Base-by-base conservation (phyloP, 116 monocot genomes). In the Posidonia oceanica region DNA sequence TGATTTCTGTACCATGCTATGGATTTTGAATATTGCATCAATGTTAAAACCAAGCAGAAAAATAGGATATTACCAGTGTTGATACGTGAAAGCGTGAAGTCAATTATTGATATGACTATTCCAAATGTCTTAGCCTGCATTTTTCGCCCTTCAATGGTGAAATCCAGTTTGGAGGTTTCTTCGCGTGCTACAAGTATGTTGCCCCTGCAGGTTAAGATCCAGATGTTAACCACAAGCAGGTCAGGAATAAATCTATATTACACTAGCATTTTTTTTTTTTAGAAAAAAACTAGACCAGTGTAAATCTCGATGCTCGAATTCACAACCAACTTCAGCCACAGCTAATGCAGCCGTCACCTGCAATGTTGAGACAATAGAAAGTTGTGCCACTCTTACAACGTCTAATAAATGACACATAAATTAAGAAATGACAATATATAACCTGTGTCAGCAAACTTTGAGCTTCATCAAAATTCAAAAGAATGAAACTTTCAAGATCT, bases 251-350 rank as follows among this genome's bases (percentile, higher is more conserved):
- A 62, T 14, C 22, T 0, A 53, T 37, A 54, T 53, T 56, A 12
- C 3, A 59, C 67, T 44, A 63, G 52, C 21, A 3, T 62, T 68
- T 52, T n/a, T 63, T 66, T 18, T 59, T 42, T 2, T 14, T 40
- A 39, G 14, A 7, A 71, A 70, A 40, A 66, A 14, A 76, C 42
- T 17, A 70, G 22, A 98, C 97, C 97, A 98, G 69, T 98, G 97
- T 61, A 98, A 75, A 73, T 98, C 97, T 75, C 97, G 79, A 72
- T 98, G 97, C 77, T 98, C 97, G 86, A 97, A 98, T 85, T 98
- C 85, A 64, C 87, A 98, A 39, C 87, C 85, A 74, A 71, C 69
- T 80, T 98, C 97, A 66, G 97, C 92, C 15, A 92, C 92, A 72
- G 92, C 93, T 58, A 98, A 80, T 38, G 85, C 82, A 76, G 79